These are phyloP conservation scores for Penicillium odoratum DNA, from an alignment of 495 filamentous ascomycete species.

Conservation along the genomic window DNA sequence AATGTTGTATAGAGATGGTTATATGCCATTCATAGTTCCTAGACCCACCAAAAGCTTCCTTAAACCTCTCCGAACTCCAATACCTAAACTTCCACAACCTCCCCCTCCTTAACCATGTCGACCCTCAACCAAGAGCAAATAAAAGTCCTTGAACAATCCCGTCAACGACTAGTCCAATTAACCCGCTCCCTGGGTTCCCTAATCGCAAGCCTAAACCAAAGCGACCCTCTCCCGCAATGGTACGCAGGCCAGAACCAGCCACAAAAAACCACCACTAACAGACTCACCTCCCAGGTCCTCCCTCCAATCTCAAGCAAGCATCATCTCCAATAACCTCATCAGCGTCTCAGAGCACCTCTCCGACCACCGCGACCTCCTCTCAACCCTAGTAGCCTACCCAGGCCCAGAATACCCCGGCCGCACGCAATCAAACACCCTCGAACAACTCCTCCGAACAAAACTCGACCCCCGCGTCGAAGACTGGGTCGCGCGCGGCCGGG, in stretches of 20 bases:
- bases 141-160: constrained; percentile 71
- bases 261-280: constrained; percentile 7
- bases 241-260: constrained; percentile 24
- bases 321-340: constrained; percentile 64
- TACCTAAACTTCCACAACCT: background rate
- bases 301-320: constrained; percentile 64
- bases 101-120: constrained; percentile 27
- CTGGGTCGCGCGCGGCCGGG: constrained; percentile 65
- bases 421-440: constrained; percentile 62
- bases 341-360: constrained; percentile 58
- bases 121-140: constrained; percentile 57
- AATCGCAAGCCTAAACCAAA: constrained; percentile 50
- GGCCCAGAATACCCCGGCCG: constrained; percentile 73
- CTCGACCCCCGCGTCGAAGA: constrained; percentile 72
- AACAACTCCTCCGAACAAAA: constrained; percentile 74
- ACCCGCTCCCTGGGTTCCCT: constrained; percentile 65
- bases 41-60: background rate
- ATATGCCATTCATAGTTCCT: too few relatives aligned
- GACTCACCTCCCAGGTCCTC: constrained; percentile 51
- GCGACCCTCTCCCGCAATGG: constrained; percentile 62
- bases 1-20: too few relatives aligned
- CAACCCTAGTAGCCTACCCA: constrained; percentile 67
- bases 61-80: background rate
- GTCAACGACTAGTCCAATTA: constrained; percentile 69
- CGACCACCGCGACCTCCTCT: constrained; percentile 59